A percentile compares a stretch with the other conserved stretches of the same genome.
Evolutionary conservation across 495 filamentous ascomycete genomes (phyloP).

Genomic region (Penicillium riverlandense): DNA sequence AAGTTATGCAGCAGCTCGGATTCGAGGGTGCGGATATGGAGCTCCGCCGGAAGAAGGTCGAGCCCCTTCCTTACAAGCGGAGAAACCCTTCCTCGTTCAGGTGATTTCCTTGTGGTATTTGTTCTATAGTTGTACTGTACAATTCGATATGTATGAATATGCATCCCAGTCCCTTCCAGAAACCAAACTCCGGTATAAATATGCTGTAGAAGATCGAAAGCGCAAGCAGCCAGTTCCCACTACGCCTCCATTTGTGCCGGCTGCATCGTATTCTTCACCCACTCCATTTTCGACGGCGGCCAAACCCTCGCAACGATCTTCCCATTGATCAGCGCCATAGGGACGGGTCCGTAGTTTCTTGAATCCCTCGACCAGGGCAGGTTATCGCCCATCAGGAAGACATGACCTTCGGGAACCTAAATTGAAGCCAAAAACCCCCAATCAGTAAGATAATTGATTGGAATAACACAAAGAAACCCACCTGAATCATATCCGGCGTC

Average conservation of each 20-base stretch:
- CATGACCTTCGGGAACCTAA: constrained; percentile 84
- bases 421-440: neutral
- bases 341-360: constrained; percentile 75
- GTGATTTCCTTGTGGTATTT: constrained; percentile 17
- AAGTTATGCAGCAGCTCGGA: constrained; percentile 75
- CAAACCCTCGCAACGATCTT: constrained; percentile 68
- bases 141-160: constrained; percentile 45
- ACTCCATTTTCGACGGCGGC: constrained; percentile 44
- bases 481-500: constrained; percentile 68
- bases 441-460: neutral
- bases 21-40: constrained; percentile 73
- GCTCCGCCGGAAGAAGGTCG: constrained; percentile 66
- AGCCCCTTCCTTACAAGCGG: constrained; percentile 50
- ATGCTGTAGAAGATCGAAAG: neutral
- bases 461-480: constrained; percentile 22
- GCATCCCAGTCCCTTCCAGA: constrained; percentile 17
- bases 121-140: constrained; percentile 37
- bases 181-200: constrained; percentile 19
- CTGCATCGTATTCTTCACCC: constrained; percentile 45
- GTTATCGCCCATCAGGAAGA: constrained; percentile 85
- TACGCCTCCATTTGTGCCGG: constrained; percentile 22
- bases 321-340: constrained; percentile 74
- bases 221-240: neutral
- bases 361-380: constrained; percentile 77
- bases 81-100: constrained; percentile 42